Evolutionary conservation across 1,139 yeast species (phyloP).

Genomic region (Suhomyces atakaporum): DNA sequence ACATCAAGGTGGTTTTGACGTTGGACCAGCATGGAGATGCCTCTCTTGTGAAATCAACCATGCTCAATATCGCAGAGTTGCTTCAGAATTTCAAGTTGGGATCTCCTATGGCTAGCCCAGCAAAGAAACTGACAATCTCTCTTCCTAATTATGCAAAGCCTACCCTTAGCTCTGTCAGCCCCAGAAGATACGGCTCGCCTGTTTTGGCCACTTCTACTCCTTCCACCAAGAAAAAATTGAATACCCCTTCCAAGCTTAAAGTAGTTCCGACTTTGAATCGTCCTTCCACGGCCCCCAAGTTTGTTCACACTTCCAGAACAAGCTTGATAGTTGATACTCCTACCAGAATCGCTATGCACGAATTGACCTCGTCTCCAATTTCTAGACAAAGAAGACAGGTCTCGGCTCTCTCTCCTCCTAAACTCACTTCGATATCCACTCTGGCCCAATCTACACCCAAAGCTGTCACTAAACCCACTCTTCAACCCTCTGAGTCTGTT

Average conservation of each 20-base stretch:
- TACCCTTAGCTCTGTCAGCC: constrained; percentile 27
- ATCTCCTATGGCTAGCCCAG: constrained; percentile 12
- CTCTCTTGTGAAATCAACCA: constrained; percentile 28
- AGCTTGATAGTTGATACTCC: constrained; percentile 5
- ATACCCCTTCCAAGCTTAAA: constrained; percentile 14
- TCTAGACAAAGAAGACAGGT: constrained; percentile 1
- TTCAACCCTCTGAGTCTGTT: too few species aligned
- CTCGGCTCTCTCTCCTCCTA: constrained; percentile 1
- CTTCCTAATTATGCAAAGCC: constrained; percentile 37
- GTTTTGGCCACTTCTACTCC: constrained; percentile 4
- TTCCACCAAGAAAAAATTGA: constrained; percentile 7
- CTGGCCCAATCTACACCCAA: constrained; percentile 8
- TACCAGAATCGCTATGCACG: constrained; percentile 5
- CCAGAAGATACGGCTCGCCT: constrained; percentile 8
- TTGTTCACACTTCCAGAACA: constrained; percentile 1
- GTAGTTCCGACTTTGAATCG: constrained; percentile 11
- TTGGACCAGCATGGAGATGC: constrained; percentile 33
- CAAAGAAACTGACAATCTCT: constrained; percentile 1
- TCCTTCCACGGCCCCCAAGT: constrained; percentile 9
- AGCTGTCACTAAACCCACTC: neutral
- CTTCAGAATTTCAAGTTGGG: constrained; percentile 23
- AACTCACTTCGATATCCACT: constrained; percentile 1
- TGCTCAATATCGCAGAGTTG: constrained; percentile 29
- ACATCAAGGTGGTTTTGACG: constrained; percentile 30
- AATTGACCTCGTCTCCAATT: constrained; percentile 12